These are phyloP conservation scores for Spinacia oleracea DNA, from an alignment of 179 eudicot genomes.

Conservation along the genomic window DNA sequence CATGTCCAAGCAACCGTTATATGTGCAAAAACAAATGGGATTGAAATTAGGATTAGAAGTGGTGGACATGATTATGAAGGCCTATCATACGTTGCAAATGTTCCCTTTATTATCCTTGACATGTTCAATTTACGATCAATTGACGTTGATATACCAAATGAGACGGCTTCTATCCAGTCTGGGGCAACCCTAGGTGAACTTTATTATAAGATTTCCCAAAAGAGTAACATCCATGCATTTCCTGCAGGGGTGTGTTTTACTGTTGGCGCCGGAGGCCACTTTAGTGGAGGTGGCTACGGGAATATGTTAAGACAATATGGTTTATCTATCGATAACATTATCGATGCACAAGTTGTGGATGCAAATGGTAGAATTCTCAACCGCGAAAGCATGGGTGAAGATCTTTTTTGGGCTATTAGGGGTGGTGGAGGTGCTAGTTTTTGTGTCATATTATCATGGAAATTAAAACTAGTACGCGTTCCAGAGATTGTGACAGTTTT, in stretches of 20 bases:
- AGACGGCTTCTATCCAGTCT: constrained; percentile 28
- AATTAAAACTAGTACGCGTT: constrained; percentile 29
- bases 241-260: constrained; percentile 34
- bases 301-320: constrained; percentile 33
- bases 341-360: constrained; percentile 37
- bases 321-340: constrained; percentile 27
- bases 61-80: constrained; percentile 39
- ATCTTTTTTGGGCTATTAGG: constrained; percentile 35
- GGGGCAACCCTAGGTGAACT: constrained; percentile 33
- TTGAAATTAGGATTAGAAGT: constrained; percentile 30
- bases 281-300: constrained; percentile 41
- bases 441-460: constrained; percentile 35
- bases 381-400: constrained; percentile 33
- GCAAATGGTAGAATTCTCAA: constrained; percentile 26
- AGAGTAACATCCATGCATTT: constrained; percentile 28
- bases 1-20: constrained; percentile 32
- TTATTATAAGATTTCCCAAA: constrained; percentile 26
- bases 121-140: constrained; percentile 36
- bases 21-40: constrained; percentile 21
- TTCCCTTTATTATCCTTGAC: constrained; percentile 32
- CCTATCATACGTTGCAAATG: constrained; percentile 25
- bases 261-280: constrained; percentile 34
- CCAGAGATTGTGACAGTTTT: constrained; percentile 33
- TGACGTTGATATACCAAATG: constrained; percentile 15
- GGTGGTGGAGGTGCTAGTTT: constrained; percentile 45